phyloP scores from a whole-genome alignment of 768 basidiomycete species.

The Floccularia luteovirens region DNA sequence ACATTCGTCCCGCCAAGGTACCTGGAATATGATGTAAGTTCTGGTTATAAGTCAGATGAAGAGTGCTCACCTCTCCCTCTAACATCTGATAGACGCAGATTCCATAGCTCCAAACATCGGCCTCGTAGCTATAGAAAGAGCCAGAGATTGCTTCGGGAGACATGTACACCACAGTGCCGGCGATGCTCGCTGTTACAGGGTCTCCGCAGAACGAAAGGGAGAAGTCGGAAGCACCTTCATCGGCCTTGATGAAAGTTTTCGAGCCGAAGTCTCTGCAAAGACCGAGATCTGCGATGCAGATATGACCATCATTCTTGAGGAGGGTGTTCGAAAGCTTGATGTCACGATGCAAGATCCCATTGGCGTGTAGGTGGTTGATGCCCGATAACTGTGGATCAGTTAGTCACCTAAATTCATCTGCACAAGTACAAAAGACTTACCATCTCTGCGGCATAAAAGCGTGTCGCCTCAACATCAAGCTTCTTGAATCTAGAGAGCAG shows the following conservation, averaged over 20 bases:
- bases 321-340: conserved; percentile 12
- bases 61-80: conserved; percentile 8
- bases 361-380: conserved; percentile 8
- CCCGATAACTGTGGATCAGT: conserved; percentile 7
- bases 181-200: conserved; percentile 8
- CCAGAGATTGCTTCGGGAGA: conserved; percentile 9
- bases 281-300: conserved; percentile 11
- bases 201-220: background rate
- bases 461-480: conserved; percentile 7
- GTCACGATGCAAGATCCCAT: conserved; percentile 11
- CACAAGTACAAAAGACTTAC: conserved; percentile 3
- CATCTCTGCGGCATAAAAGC: conserved; percentile 9
- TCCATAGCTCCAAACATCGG: conserved; percentile 11
- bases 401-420: background rate
- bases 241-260: background rate
- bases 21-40: background rate
- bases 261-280: conserved; percentile 10
- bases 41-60: background rate
- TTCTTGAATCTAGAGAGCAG: conserved; percentile 2
- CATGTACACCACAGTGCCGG: conserved; percentile 12
- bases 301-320: conserved; percentile 11
- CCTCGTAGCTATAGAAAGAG: conserved; percentile 10
- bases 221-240: too few species aligned
- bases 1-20: background rate
- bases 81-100: conserved; percentile 8